Conservation (phyloP, 192 early-diverging fungal genomes). For the Backusella morwellensis region DNA sequence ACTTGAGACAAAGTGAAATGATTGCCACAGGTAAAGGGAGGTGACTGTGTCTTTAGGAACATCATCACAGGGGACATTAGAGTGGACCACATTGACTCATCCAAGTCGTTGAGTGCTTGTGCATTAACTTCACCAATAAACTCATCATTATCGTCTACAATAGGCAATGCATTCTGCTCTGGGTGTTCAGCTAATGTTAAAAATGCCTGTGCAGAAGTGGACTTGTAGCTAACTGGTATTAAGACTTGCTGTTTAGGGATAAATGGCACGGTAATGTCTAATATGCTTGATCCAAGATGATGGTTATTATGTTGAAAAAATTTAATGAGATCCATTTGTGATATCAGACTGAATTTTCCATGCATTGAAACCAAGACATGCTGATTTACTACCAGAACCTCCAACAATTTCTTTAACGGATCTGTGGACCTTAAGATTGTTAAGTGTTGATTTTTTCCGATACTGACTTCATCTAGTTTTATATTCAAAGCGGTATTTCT, state of each 20-base stretch:
- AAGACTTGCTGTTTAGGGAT: neutral
- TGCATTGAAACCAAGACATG: slow-evolving; percentile 42
- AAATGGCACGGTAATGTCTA: slow-evolving; percentile 38
- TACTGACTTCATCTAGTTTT: slow-evolving; percentile 1
- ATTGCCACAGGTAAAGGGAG: slow-evolving; percentile 47
- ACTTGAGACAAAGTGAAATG: slow-evolving; percentile 50
- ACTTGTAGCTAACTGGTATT: slow-evolving; percentile 35
- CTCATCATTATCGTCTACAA: slow-evolving; percentile 54
- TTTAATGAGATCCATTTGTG: slow-evolving; percentile 53
- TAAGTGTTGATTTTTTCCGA: slow-evolving; percentile 17
- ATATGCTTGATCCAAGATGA: slow-evolving; percentile 40
- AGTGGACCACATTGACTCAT: slow-evolving; percentile 45
- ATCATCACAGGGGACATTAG: slow-evolving; percentile 61
- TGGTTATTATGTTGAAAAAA: slow-evolving; percentile 52
- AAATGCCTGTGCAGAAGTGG: slow-evolving; percentile 45
- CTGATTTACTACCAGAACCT: slow-evolving; percentile 30
- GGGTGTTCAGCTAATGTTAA: slow-evolving; percentile 39
- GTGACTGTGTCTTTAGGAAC: slow-evolving; percentile 50
- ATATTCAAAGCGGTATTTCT: slow-evolving; percentile 2
- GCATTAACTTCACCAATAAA: slow-evolving; percentile 70
- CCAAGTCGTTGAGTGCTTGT: slow-evolving; percentile 67
- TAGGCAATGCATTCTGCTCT: slow-evolving; percentile 54
- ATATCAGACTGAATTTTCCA: slow-evolving; percentile 34
- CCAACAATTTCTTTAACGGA: neutral
- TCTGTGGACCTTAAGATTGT: slow-evolving; percentile 13